A percentile compares a stretch with the other conserved stretches of the same genome.
Evolutionary conservation across 441 rosid genomes (phyloP).

Genomic region (Eutrema salsugineum): DNA sequence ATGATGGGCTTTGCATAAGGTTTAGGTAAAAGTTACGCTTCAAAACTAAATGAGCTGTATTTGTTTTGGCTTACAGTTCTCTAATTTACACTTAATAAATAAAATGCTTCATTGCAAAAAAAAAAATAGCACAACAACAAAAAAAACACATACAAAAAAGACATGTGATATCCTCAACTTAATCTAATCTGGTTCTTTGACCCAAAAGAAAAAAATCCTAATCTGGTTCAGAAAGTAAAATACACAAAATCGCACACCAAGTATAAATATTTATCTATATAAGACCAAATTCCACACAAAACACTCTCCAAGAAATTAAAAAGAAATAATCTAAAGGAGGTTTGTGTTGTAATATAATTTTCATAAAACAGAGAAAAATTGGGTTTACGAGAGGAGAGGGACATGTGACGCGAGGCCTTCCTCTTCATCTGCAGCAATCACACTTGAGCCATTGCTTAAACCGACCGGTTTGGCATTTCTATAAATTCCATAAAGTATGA

Average conservation of each 20-base stretch:
- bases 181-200: too few species aligned
- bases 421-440: constrained; percentile 24
- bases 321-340: background rate
- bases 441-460: background rate
- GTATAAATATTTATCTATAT: too few species aligned
- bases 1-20: too few species aligned
- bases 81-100: background rate
- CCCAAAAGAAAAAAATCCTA: too few species aligned
- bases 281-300: background rate
- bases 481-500: constrained; percentile 60
- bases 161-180: background rate
- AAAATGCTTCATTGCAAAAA: background rate
- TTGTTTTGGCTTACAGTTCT: background rate
- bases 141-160: background rate
- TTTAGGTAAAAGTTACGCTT: background rate
- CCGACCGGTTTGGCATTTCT: constrained; percentile 42
- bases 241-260: too few species aligned
- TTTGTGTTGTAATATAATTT: background rate
- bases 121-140: too few species aligned
- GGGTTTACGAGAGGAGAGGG: constrained; percentile 27
- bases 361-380: background rate
- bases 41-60: background rate
- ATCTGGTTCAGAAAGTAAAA: background rate
- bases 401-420: constrained; percentile 19
- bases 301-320: background rate